Evolutionary conservation across 352 stramenopile genomes (phyloP).

Genomic region (Aphanomyces euteiches): DNA sequence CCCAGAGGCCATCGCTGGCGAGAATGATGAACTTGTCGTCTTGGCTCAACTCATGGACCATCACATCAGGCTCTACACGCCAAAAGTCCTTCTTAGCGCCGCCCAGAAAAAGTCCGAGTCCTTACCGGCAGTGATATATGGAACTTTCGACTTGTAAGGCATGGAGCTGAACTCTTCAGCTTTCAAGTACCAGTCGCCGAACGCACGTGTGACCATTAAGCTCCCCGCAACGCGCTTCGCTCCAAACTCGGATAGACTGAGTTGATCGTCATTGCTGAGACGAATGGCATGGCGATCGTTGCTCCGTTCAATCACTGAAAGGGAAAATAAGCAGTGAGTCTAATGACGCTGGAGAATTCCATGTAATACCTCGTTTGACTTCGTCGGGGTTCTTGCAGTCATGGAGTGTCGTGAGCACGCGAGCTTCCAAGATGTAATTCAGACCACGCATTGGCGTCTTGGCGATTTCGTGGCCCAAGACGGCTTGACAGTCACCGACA

Average conservation of each 20-base stretch:
- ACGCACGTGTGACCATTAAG: slow-evolving; percentile 87
- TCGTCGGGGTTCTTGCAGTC: slow-evolving; percentile 58
- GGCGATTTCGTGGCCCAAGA: slow-evolving; percentile 56
- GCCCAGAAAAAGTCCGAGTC: neutral
- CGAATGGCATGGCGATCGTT: slow-evolving; percentile 80
- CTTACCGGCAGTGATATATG: slow-evolving; percentile 56
- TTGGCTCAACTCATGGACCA: slow-evolving; percentile 45
- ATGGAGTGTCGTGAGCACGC: slow-evolving; percentile 33
- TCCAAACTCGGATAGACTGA: slow-evolving; percentile 59
- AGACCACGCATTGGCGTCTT: neutral
- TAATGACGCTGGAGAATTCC: neutral
- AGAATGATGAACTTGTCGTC: slow-evolving; percentile 69
- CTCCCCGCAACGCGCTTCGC: slow-evolving; percentile 89
- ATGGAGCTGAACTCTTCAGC: slow-evolving; percentile 86
- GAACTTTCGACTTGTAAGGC: slow-evolving; percentile 88
- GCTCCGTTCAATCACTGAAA: slow-evolving; percentile 56
- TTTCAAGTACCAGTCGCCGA: slow-evolving; percentile 93
- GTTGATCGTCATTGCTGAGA: slow-evolving; percentile 89
- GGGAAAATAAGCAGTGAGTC: slow-evolving; percentile 5
- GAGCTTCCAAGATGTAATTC: slow-evolving; percentile 18
- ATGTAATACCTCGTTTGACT: slow-evolving; percentile 27
- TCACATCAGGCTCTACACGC: slow-evolving; percentile 49
- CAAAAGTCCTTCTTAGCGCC: no score
- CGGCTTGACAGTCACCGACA: slow-evolving; percentile 87
- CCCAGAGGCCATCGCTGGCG: slow-evolving; percentile 80